phyloP scores from a whole-genome alignment of 1,284 basidiomycete genomes.

The Moesziomyces sp. region DNA sequence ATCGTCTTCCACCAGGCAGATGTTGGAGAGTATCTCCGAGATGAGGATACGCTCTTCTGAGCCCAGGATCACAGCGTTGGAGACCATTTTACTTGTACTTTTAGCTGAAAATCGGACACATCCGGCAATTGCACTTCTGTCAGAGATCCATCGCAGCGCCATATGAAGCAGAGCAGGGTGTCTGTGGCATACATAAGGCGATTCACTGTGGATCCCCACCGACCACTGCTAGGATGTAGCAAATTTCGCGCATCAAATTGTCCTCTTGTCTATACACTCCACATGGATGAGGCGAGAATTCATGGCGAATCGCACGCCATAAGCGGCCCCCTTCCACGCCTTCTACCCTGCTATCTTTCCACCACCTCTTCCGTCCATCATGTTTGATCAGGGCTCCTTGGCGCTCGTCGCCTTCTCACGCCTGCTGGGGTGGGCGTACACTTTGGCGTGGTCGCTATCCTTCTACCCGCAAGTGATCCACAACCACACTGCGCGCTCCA shows the following conservation, averaged over 20 bases:
- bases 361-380: background rate
- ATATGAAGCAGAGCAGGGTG: background rate
- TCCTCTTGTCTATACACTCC: background rate
- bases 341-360: background rate
- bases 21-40: constrained; percentile 65
- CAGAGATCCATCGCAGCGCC: background rate
- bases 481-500: constrained; percentile 37
- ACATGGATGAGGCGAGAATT: constrained; percentile 1
- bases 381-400: background rate
- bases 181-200: background rate
- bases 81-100: constrained; percentile 21
- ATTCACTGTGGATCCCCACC: too few species aligned
- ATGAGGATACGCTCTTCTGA: constrained; percentile 63
- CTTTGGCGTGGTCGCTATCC: constrained; percentile 55
- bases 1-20: constrained; percentile 96
- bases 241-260: too few species aligned
- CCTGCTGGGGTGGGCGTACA: constrained; percentile 61
- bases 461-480: constrained; percentile 62
- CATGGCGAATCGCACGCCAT: too few species aligned
- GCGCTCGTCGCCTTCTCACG: constrained; percentile 34
- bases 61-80: background rate
- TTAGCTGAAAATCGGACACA: constrained; percentile 7
- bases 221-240: too few species aligned
- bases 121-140: background rate
- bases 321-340: too few species aligned